A percentile compares a stretch with the other conserved stretches of the same genome.
Evolutionary conservation across 169 alveolate genomes (phyloP).

Genomic region (Plasmodium fragile): DNA sequence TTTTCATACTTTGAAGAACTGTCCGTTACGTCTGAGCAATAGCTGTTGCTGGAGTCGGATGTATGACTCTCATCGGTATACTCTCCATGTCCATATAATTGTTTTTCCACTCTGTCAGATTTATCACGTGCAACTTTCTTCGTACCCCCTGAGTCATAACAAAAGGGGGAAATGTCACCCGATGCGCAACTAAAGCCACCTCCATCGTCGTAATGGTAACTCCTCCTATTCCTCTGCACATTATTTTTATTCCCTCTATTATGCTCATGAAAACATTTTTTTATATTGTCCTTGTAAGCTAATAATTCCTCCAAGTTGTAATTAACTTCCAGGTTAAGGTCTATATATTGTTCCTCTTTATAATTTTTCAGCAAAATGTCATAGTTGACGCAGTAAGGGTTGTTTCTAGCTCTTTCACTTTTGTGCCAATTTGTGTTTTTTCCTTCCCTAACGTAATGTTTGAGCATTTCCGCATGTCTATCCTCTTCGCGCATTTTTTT

Average conservation of each 20-base stretch:
- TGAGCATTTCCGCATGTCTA: neutral
- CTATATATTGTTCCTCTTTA: constrained; percentile 31
- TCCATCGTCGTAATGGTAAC: constrained; percentile 1
- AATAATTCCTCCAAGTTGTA: constrained; percentile 65
- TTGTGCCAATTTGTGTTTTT: neutral
- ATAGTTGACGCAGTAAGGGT: constrained; percentile 30
- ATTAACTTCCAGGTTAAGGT: constrained; percentile 45
- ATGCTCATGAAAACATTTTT: constrained; percentile 1
- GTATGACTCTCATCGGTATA: neutral
- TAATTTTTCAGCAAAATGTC: constrained; percentile 21
- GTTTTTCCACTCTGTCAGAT: neutral
- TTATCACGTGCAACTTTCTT: neutral
- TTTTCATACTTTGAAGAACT: constrained; percentile 17
- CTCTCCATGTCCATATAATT: neutral
- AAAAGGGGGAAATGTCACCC: neutral
- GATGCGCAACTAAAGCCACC: neutral
- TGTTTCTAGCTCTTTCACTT: constrained; percentile 5
- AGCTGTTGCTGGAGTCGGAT: constrained; percentile 21
- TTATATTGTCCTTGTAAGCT: constrained; percentile 35
- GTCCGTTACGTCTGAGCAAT: constrained; percentile 33
- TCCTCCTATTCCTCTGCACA: neutral
- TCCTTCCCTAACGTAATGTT: neutral
- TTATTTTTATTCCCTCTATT: neutral
- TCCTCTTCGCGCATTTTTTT: constrained; percentile 17
- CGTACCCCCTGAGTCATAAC: neutral